These are phyloP conservation scores for Cadophora gregata DNA, from an alignment of 2,329 filamentous ascomycete species.

Conservation along the genomic window DNA sequence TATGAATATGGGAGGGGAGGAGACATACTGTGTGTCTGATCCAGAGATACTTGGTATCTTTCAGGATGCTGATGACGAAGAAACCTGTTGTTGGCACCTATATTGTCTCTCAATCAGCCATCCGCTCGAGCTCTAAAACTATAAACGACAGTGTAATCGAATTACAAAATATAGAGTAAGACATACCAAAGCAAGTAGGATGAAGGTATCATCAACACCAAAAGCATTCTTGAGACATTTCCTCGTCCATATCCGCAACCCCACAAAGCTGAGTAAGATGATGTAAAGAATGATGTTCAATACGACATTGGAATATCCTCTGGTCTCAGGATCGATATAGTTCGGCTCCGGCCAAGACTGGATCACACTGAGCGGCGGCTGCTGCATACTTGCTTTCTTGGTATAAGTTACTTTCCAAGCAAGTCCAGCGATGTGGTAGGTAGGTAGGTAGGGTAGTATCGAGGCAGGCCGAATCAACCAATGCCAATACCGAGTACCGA, in stretches of 20 bases:
- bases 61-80: conserved; percentile 46
- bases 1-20: background rate
- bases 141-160: too few species aligned
- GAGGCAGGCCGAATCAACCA: too few species aligned
- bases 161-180: background rate
- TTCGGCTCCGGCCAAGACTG: conserved; percentile 50
- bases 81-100: conserved; percentile 47
- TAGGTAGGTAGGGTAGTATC: background rate
- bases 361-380: conserved; percentile 31
- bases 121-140: background rate
- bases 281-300: conserved; percentile 49
- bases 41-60: conserved; percentile 46
- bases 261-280: conserved; percentile 49
- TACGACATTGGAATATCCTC: conserved; percentile 51
- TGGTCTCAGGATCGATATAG: conserved; percentile 51
- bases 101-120: background rate
- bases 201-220: conserved; percentile 54
- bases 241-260: conserved; percentile 54
- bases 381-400: conserved; percentile 31
- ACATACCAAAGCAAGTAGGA: conserved; percentile 49
- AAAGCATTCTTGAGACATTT: conserved; percentile 50
- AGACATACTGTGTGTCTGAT: conserved; percentile 44
- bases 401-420: background rate
- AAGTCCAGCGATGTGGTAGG: background rate
- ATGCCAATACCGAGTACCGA: too few species aligned